Evolutionary conservation across 331 rosid genomes (phyloP), one percentile per base, ranked within the genome.

Genomic region (Acacia concinna): DNA sequence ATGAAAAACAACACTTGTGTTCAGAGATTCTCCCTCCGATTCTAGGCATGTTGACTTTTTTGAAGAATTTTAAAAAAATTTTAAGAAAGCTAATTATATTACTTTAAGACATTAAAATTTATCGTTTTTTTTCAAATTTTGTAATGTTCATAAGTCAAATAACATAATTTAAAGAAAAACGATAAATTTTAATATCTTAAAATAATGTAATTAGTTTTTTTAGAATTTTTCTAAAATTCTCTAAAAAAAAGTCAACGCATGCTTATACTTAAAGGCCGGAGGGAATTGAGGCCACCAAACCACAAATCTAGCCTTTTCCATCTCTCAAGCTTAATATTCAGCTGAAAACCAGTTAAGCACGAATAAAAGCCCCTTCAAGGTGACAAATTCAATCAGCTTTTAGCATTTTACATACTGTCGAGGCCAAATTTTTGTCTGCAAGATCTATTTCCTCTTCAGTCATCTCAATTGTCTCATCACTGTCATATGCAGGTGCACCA

Each of bases 401-500:
- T n/a, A n/a, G n/a, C n/a, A n/a, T 37, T 76, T 86, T 37, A 71
- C 71, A n/a, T 59, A 83, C 76, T 46, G 86, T 82, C 46, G 90
- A 82, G 74, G 91, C 84, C 80, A 91, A 49, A 56, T 65, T 81
- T 17, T 85, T 84, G 79, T 81, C 91, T 75, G 97, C 93, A 83
- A 76, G 79, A 62, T 89, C 96, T 76, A 92, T 92, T 81, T 92
- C 97, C 77, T 91, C 89, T 87, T 91, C 97, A 0, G 97, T 88
- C 98, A 94, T 94, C 88, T 91, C 98, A 17, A 91, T 60, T 13
- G 98, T 94, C 44, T 91, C 97, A 78, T 94, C 97, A 77, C 95
- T 94, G 62, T 94, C 97, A 73, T 89, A 92, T 46, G 75, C 94
- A n/a, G 34, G 66, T 60, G 81, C 85, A 30, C 67, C 49, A 75